Evolutionary conservation across 2,329 filamentous ascomycete species (phyloP).

Genomic region (Chaetomiaceae sp.): DNA sequence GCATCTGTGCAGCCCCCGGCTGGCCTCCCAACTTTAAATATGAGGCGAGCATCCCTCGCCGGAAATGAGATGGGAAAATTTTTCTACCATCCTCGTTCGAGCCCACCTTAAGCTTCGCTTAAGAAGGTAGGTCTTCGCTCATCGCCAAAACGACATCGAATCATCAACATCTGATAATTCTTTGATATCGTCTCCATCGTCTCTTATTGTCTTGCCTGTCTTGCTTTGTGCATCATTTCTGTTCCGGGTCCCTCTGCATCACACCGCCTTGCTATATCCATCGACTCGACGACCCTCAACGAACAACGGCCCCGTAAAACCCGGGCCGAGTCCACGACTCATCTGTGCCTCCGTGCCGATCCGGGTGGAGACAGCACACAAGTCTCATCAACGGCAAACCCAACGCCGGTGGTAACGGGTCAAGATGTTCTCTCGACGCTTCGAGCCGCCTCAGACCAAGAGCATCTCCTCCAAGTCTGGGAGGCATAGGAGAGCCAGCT

Average conservation of each 20-base stretch:
- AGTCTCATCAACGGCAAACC: neutral
- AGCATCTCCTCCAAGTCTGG: constrained; percentile 52
- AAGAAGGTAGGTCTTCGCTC: constrained; percentile 16
- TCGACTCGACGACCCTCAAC: neutral
- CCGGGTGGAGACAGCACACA: constrained; percentile 6
- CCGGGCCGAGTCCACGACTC: constrained; percentile 5
- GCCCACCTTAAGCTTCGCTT: constrained; percentile 12
- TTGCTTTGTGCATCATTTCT: neutral
- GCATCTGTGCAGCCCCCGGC: constrained; percentile 24
- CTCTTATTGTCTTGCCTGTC: neutral
- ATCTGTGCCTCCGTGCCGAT: neutral
- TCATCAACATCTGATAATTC: constrained; percentile 7
- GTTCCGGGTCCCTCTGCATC: neutral
- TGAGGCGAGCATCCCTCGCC: constrained; percentile 13
- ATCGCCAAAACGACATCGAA: constrained; percentile 1
- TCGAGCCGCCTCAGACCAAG: constrained; percentile 40
- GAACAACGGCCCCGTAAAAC: neutral
- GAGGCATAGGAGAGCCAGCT: constrained; percentile 45
- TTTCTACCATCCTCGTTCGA: constrained; percentile 16
- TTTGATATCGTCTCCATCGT: constrained; percentile 3
- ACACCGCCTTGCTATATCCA: neutral
- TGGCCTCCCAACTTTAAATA: constrained; percentile 20
- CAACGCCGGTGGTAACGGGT: constrained; percentile 4
- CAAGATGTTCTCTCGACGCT: constrained; percentile 47
- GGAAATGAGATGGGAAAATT: constrained; percentile 14